These are phyloP conservation scores for Oryza officinalis DNA, from an alignment of 176 grass and related monocot species.

Conservation along the genomic window DNA sequence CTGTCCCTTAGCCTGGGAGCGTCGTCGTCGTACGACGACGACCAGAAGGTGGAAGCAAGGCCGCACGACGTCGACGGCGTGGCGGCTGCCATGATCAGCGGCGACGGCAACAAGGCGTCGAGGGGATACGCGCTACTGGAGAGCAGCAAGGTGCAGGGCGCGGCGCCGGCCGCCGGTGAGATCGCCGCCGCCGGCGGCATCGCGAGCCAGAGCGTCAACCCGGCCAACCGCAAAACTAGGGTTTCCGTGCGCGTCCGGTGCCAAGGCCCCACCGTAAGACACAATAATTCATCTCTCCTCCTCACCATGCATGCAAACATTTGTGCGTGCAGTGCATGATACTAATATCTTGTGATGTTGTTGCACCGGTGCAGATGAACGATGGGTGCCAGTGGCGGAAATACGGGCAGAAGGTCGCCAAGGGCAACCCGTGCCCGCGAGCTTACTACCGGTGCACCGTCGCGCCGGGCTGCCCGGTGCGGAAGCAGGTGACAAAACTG, in stretches of 20 bases:
- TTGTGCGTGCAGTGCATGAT: background rate
- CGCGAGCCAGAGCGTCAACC: constrained; percentile 73
- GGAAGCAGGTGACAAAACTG: constrained; percentile 89
- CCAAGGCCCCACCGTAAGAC: constrained; percentile 88
- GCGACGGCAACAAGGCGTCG: constrained; percentile 16
- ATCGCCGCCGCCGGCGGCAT: constrained; percentile 33
- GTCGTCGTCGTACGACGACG: constrained; percentile 42
- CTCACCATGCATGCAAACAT: background rate
- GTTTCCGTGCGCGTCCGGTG: constrained; percentile 95
- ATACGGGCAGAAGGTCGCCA: constrained; percentile 94
- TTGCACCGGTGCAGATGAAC: constrained; percentile 65
- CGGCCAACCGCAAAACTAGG: constrained; percentile 94
- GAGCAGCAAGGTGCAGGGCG: constrained; percentile 53
- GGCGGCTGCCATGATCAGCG: background rate
- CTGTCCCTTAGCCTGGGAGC: constrained; percentile 68
- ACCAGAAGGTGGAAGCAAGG: constrained; percentile 27
- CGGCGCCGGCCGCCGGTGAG: constrained; percentile 12
- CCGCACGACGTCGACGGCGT: constrained; percentile 6
- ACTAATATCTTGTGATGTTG: background rate
- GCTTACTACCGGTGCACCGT: constrained; percentile 98
- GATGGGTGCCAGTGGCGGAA: constrained; percentile 99
- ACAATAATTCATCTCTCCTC: constrained; percentile 11
- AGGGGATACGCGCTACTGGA: constrained; percentile 54
- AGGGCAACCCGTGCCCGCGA: constrained; percentile 96
- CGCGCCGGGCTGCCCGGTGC: constrained; percentile 85